These are phyloP conservation scores for Picea glauca DNA, from an alignment of 75 land plant genomes.

Conservation along the genomic window DNA sequence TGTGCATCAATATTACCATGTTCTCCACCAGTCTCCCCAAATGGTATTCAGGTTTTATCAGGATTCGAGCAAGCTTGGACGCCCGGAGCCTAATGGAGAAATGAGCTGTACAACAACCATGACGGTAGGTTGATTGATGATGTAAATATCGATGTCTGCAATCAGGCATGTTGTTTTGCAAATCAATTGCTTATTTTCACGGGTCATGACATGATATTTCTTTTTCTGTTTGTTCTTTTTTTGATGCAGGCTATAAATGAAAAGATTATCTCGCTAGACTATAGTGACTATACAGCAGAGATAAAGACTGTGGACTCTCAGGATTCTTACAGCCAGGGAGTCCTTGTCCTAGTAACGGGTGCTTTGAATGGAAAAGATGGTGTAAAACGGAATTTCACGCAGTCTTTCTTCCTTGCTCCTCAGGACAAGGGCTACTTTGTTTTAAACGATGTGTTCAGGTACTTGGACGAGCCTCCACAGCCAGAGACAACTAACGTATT, in stretches of 20 bases:
- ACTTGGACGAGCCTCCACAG: conserved; percentile 41
- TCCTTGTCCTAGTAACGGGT: conserved; percentile 83
- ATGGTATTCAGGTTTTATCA: conserved; percentile 44
- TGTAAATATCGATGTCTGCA: neutral
- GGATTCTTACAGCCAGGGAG: conserved; percentile 65
- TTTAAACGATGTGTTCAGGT: conserved; percentile 79
- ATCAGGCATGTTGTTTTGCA: neutral
- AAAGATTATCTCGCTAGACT: conserved; percentile 53
- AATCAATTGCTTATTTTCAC: neutral
- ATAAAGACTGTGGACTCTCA: conserved; percentile 87
- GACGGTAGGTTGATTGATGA: conserved; percentile 9
- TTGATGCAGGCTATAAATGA: conserved; percentile 53
- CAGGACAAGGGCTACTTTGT: conserved; percentile 92
- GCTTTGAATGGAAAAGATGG: conserved; percentile 45
- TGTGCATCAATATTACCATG: conserved; percentile 52
- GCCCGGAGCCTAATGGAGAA: conserved; percentile 34
- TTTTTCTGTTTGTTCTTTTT: conserved; percentile 4
- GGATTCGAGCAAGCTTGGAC: conserved; percentile 35
- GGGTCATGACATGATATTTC: neutral
- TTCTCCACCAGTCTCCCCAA: conserved; percentile 43
- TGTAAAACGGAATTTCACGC: conserved; percentile 50
- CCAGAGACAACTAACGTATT: conserved; percentile 5
- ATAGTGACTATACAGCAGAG: conserved; percentile 51
- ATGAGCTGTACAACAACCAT: conserved; percentile 10
- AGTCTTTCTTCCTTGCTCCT: conserved; percentile 84